Percentiles rank a stretch among this genome's conserved stretches.
These are phyloP conservation scores for Nemania sp. DNA, from an alignment of 2,329 filamentous ascomycete genomes.

Conservation along the genomic window DNA sequence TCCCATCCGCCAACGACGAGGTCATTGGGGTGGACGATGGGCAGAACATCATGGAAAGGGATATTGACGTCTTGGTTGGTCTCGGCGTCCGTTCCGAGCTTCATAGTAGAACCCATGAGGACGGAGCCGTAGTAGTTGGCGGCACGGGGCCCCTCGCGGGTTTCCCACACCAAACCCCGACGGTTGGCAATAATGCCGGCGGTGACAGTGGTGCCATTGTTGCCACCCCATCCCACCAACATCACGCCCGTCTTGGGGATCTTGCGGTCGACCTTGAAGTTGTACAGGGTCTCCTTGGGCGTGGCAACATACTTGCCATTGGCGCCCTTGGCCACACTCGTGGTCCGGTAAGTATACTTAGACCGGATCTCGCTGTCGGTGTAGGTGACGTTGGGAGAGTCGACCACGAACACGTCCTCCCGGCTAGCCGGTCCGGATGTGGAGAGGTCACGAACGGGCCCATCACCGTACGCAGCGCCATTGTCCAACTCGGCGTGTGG, in stretches of 20 bases:
- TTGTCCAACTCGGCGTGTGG: slow-evolving; percentile 75
- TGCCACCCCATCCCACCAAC: slow-evolving; percentile 96
- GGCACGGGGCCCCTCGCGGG: slow-evolving; percentile 79
- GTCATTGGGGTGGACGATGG: slow-evolving; percentile 97
- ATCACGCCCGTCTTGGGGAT: slow-evolving; percentile 94
- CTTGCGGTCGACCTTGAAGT: slow-evolving; percentile 96
- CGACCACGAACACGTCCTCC: slow-evolving; percentile 76
- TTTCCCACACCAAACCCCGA: slow-evolving; percentile 84
- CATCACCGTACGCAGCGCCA: slow-evolving; percentile 65
- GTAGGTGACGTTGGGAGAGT: slow-evolving; percentile 91
- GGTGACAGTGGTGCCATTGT: slow-evolving; percentile 97
- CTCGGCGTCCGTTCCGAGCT: slow-evolving; percentile 85
- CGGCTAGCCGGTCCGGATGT: slow-evolving; percentile 37
- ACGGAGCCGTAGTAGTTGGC: slow-evolving; percentile 99
- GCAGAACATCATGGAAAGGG: slow-evolving; percentile 89
- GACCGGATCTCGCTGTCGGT: slow-evolving; percentile 85
- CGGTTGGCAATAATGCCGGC: slow-evolving; percentile 97
- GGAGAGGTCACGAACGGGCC: slow-evolving; percentile 45
- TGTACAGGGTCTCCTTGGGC: slow-evolving; percentile 86
- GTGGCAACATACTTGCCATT: slow-evolving; percentile 80
- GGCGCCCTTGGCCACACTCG: slow-evolving; percentile 69
- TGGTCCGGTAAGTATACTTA: slow-evolving; percentile 97
- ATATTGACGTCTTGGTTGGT: slow-evolving; percentile 92
- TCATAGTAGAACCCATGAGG: slow-evolving; percentile 95
- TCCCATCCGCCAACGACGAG: slow-evolving; percentile 96